These are phyloP conservation scores for Strobilomyces dryophilus DNA, from an alignment of 768 basidiomycete species.

Conservation along the genomic window DNA sequence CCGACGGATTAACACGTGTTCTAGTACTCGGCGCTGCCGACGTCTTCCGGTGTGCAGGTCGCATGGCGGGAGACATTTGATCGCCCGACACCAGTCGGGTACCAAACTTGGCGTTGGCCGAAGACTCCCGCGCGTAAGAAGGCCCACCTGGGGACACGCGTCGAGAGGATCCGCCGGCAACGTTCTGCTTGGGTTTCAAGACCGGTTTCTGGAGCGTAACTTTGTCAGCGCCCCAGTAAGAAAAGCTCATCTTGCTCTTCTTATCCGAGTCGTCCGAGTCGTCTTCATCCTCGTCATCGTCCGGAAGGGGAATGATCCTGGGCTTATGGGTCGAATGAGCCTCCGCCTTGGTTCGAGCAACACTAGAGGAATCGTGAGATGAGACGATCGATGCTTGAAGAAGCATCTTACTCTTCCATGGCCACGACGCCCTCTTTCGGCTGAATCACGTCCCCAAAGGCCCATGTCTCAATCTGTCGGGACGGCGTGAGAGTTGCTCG, in stretches of 20 bases:
- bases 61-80: slow-evolving; percentile 34
- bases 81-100: slow-evolving; percentile 72
- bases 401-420: slow-evolving; percentile 78
- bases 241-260: slow-evolving; percentile 93
- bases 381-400: not conserved
- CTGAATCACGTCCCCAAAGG: slow-evolving; percentile 70
- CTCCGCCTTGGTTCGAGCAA: slow-evolving; percentile 66
- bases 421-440: slow-evolving; percentile 78
- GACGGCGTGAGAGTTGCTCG: slow-evolving; percentile 4
- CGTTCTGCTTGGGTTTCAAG: slow-evolving; percentile 43
- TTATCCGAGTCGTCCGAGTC: slow-evolving; percentile 85
- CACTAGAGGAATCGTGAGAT: slow-evolving; percentile 37
- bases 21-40: slow-evolving; percentile 39
- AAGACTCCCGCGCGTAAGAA: slow-evolving; percentile 74
- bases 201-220: slow-evolving; percentile 81
- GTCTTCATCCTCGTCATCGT: slow-evolving; percentile 52
- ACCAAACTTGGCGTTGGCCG: slow-evolving; percentile 92
- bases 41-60: slow-evolving; percentile 64
- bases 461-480: slow-evolving; percentile 83
- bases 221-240: slow-evolving; percentile 91
- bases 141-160: slow-evolving; percentile 40
- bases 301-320: slow-evolving; percentile 63
- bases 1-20: slow-evolving; percentile 47
- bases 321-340: slow-evolving; percentile 57
- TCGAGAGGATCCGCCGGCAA: slow-evolving; percentile 34